Conservation (phyloP, 202 grass and related monocot genomes). For the Elaeis oleifera region DNA sequence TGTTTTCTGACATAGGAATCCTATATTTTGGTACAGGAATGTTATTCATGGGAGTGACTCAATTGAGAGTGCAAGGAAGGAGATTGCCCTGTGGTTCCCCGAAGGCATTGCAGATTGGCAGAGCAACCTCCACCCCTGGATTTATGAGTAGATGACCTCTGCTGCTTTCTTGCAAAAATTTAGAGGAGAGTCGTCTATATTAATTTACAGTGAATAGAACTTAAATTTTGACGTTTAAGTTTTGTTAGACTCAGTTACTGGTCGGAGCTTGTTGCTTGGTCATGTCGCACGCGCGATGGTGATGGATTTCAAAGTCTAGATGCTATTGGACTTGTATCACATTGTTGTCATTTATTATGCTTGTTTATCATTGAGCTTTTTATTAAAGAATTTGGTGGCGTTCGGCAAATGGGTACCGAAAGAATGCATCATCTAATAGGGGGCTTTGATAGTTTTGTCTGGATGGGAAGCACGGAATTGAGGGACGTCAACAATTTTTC, state of each 20-base stretch:
- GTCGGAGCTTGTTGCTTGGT: slow-evolving; percentile 1
- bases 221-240: slow-evolving; percentile 24
- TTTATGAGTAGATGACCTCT: slow-evolving; percentile 49
- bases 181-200: not conserved
- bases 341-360: too few relatives aligned
- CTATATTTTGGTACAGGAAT: slow-evolving; percentile 40
- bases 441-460: too few relatives aligned
- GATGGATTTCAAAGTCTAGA: too few relatives aligned
- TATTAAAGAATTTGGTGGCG: too few relatives aligned
- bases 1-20: too few relatives aligned
- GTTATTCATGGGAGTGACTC: slow-evolving; percentile 90
- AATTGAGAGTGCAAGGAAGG: slow-evolving; percentile 68
- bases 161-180: not conserved
- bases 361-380: too few relatives aligned
- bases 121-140: slow-evolving; percentile 87
- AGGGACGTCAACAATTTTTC: too few relatives aligned
- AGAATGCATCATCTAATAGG: too few relatives aligned
- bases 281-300: too few relatives aligned
- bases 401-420: too few relatives aligned
- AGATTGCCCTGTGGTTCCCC: slow-evolving; percentile 89
- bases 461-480: too few relatives aligned
- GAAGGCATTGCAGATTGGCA: slow-evolving; percentile 61
- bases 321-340: too few relatives aligned
- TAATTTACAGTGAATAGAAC: not conserved
- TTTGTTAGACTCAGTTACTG: not conserved